Base-by-base conservation (phyloP, 108 stramenopile genomes). In the Cyclotella distinguenda region DNA sequence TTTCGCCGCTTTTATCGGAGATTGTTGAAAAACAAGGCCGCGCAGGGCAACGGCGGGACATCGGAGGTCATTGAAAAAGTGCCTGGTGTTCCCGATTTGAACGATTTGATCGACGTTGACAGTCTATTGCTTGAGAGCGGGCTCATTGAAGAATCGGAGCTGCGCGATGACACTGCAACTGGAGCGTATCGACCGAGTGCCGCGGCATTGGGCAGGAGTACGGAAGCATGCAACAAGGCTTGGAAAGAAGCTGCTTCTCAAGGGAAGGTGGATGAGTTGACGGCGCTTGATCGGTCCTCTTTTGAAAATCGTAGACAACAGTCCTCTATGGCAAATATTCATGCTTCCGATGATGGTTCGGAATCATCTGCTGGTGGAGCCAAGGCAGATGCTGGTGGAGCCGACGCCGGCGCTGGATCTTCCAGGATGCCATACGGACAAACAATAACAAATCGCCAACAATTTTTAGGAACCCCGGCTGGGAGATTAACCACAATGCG, bases 1-100 rank as follows among this genome's bases (percentile, higher is more conserved):
- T 89, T 91, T 54, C 84, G 91, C 19, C 79, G 84, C 12, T 92
- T 92, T 51, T 93, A 91, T 66, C 70, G 82, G 31, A 58, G 85
- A 35, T 69, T 89, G 27, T 39, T 87, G 51, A 71, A 62, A 46
- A 82, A 86, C 57, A 90, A 84, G 67, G 87, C 87, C 18, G 63
- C 80, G 1, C 87, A 87, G 23, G 93, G 86, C 23, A 80, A 66
- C 39, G 87, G 85, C 11, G 58, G 56, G 23, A 86, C 84, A 12
- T 53, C 79, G 7, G 85, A 86, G 4, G 69, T 84, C 3, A 81
- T 78, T 47, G 68, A 64, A 27, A 68, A 75, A 51, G 77, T 89
- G 34, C 86, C 92, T 9, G 86, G 80, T 52, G 87, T 79, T 33
- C 85, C 88, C 10, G 87, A 88, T 53, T 68, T 90, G 57, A 77